Conservation (phyloP, 139 green algal genomes). For the Chlamydomonas applanata region DNA sequence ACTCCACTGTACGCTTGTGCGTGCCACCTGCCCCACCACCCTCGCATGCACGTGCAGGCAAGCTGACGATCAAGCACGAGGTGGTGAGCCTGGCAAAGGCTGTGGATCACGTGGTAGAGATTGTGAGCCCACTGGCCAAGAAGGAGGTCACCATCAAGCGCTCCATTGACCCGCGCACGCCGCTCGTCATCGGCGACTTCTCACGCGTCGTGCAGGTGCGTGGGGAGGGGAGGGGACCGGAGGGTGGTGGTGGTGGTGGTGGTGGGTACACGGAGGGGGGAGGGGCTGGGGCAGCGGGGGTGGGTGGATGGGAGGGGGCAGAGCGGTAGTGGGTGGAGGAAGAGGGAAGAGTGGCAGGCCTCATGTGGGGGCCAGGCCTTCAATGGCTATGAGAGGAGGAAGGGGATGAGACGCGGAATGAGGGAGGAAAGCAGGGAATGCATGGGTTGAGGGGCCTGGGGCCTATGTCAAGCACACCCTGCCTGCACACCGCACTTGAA, state of each 20-base stretch:
- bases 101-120: slow-evolving; percentile 52
- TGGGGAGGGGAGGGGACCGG: background rate
- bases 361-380: too few relatives aligned
- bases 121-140: slow-evolving; percentile 46
- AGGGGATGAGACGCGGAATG: too few relatives aligned
- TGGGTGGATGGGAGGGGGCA: too few relatives aligned
- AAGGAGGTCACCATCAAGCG: slow-evolving; percentile 46
- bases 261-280: too few relatives aligned
- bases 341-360: too few relatives aligned
- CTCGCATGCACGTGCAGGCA: slow-evolving; percentile 25
- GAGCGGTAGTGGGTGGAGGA: too few relatives aligned
- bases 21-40: background rate
- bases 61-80: slow-evolving; percentile 53
- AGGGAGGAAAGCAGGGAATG: too few relatives aligned
- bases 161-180: slow-evolving; percentile 27
- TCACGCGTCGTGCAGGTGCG: slow-evolving; percentile 43
- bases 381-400: too few relatives aligned
- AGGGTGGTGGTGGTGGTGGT: background rate
- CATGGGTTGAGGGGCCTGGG: too few relatives aligned
- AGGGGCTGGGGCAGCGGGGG: too few relatives aligned
- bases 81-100: slow-evolving; percentile 37
- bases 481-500: too few relatives aligned
- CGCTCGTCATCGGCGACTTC: slow-evolving; percentile 37
- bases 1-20: background rate
- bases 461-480: too few relatives aligned